Percentiles rank a stretch among this genome's conserved stretches.
These are phyloP conservation scores for Cercospora sp. DNA, from an alignment of 2,329 filamentous ascomycete genomes.

Conservation along the genomic window DNA sequence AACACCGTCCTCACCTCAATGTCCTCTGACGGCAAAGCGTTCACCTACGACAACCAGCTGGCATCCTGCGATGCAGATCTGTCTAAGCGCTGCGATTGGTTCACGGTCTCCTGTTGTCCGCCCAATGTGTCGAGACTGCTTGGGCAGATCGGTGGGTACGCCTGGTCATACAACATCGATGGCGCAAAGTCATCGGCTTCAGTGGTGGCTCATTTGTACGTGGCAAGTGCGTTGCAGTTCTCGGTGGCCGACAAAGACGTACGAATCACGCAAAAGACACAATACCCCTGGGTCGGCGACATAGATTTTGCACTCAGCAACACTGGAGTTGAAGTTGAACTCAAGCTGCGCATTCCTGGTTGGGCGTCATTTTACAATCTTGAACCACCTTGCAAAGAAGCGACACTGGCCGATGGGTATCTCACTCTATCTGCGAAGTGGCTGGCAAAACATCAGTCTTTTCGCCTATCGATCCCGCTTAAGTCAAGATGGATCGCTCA, in stretches of 20 bases:
- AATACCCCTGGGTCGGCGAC: conserved; percentile 60
- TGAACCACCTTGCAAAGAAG: conserved; percentile 38
- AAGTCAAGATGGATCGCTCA: conserved; percentile 52
- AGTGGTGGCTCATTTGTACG: conserved; percentile 60
- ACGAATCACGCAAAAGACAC: conserved; percentile 51
- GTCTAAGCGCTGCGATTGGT: conserved; percentile 58
- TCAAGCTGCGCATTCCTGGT: conserved; percentile 56
- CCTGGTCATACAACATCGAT: conserved; percentile 50
- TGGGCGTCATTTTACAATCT: conserved; percentile 50
- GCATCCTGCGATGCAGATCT: conserved; percentile 54
- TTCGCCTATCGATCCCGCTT: conserved; percentile 51
- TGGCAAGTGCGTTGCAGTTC: conserved; percentile 50
- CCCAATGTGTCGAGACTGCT: conserved; percentile 60
- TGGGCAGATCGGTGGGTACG: conserved; percentile 58
- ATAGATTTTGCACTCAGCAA: conserved; percentile 49
- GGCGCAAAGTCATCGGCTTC: conserved; percentile 31
- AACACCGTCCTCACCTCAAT: conserved; percentile 61
- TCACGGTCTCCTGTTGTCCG: conserved; percentile 61
- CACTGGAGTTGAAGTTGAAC: conserved; percentile 38
- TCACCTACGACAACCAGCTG: conserved; percentile 64
- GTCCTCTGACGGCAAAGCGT: conserved; percentile 56
- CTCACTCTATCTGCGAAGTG: conserved; percentile 49
- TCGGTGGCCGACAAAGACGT: conserved; percentile 40
- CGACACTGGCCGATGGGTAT: conserved; percentile 51
- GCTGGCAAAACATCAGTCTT: conserved; percentile 42